These are phyloP conservation scores for Ophiosphaerella narmari DNA, from an alignment of 2,329 filamentous ascomycete genomes.

Conservation along the genomic window DNA sequence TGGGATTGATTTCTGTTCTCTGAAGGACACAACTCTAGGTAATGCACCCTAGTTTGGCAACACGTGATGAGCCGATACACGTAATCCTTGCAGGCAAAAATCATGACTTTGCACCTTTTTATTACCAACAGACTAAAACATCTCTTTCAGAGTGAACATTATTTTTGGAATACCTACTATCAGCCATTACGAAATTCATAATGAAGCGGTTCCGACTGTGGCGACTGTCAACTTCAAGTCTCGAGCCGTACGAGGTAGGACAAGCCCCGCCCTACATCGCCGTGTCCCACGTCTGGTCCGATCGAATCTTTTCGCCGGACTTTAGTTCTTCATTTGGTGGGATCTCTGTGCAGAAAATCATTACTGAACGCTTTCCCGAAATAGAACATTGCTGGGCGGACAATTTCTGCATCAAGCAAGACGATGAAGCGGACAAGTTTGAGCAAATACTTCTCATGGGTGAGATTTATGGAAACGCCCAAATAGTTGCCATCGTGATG, in stretches of 20 bases:
- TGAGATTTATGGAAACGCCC: neutral
- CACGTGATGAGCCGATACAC: too few species aligned
- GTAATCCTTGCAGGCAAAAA: too few species aligned
- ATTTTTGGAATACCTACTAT: too few species aligned
- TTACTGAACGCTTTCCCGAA: neutral
- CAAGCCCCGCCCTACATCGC: neutral
- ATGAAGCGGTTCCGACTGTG: too few species aligned
- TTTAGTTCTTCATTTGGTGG: neutral
- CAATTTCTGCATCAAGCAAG: constrained; percentile 2
- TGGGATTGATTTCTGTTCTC: too few species aligned
- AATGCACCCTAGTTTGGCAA: too few species aligned
- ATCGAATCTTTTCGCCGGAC: neutral
- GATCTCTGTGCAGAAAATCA: neutral
- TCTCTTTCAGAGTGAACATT: too few species aligned
- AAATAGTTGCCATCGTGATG: neutral
- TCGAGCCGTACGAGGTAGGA: neutral
- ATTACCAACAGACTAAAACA: too few species aligned
- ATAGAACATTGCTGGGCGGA: neutral
- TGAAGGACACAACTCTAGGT: too few species aligned
- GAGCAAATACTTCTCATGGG: constrained; percentile 1
- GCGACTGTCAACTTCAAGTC: neutral
- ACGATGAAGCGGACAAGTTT: neutral
- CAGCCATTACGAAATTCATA: too few species aligned
- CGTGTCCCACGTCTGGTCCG: constrained; percentile 1
- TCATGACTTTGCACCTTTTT: too few species aligned